Conservation (phyloP, 495 filamentous ascomycete species). For the Penicillium bovifimosum region DNA sequence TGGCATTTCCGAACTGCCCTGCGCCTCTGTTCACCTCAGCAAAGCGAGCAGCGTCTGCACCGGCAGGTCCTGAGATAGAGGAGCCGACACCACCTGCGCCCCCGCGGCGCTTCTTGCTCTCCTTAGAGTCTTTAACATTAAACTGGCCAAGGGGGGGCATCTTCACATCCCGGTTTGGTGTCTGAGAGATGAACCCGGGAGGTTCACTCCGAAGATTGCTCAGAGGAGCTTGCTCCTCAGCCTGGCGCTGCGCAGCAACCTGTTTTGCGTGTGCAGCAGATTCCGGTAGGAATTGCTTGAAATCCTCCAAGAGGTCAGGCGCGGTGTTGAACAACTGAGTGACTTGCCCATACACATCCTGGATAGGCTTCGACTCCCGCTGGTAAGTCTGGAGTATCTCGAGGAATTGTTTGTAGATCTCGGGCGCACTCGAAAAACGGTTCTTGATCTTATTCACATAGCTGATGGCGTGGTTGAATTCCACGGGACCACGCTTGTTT, state of each 20-base stretch:
- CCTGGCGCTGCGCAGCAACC: conserved; percentile 33
- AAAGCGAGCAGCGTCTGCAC: conserved; percentile 33
- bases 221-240: conserved; percentile 42
- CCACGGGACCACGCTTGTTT: conserved; percentile 89
- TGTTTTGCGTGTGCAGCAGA: conserved; percentile 86
- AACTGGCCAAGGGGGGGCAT: conserved; percentile 96
- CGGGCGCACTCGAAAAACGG: conserved; percentile 87
- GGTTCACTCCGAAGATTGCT: conserved; percentile 56
- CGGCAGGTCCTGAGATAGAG: conserved; percentile 29
- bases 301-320: conserved; percentile 95
- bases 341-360: conserved; percentile 97
- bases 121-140: conserved; percentile 62
- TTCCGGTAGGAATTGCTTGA: conserved; percentile 98
- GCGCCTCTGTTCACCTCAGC: conserved; percentile 29
- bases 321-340: conserved; percentile 89
- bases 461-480: conserved; percentile 99
- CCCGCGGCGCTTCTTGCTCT: conserved; percentile 72
- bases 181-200: conserved; percentile 41
- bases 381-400: conserved; percentile 99
- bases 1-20: conserved; percentile 39
- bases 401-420: conserved; percentile 99
- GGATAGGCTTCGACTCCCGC: conserved; percentile 94
- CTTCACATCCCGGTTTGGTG: conserved; percentile 55
- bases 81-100: conserved; percentile 30
- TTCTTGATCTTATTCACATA: conserved; percentile 99